Conservation (phyloP, 129 eudicot species). For the Ambrosia artemisiifolia region DNA sequence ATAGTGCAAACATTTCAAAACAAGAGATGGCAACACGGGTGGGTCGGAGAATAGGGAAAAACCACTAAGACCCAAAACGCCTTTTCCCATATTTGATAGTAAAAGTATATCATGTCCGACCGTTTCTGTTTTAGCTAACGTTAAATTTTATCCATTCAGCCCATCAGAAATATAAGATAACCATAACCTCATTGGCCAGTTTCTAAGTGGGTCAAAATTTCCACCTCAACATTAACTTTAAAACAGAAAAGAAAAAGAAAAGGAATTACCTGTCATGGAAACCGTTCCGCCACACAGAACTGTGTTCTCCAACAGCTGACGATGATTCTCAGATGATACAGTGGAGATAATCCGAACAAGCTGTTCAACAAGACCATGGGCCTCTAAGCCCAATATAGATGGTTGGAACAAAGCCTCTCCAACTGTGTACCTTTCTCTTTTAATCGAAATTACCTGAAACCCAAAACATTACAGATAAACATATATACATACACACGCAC, state of each 20-base stretch:
- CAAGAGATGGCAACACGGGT: too few species aligned
- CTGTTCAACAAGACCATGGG: conserved; percentile 96
- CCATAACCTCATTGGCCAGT: background rate
- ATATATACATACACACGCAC: too few species aligned
- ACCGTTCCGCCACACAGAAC: conserved; percentile 97
- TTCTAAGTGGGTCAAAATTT: background rate
- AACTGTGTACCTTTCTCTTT: conserved; percentile 74
- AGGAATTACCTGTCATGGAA: conserved; percentile 61
- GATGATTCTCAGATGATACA: conserved; percentile 88
- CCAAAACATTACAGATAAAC: too few species aligned
- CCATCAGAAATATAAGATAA: too few species aligned
- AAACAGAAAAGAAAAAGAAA: background rate
- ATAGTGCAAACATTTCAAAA: background rate
- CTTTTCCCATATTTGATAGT: too few species aligned
- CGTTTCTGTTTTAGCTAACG: too few species aligned
- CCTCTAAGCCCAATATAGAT: conserved; percentile 72
- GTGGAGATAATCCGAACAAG: conserved; percentile 84
- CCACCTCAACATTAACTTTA: too few species aligned
- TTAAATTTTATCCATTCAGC: too few species aligned
- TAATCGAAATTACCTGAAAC: conserved; percentile 29
- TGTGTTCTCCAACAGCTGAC: conserved; percentile 85
- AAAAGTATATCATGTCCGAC: too few species aligned
- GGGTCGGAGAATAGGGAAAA: too few species aligned
- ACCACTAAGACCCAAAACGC: too few species aligned
- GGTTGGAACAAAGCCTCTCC: conserved; percentile 98